A percentile compares a stretch with the other conserved stretches of the same genome.
These are phyloP conservation scores for Boletellus sp. DNA, from an alignment of 768 basidiomycete species.

Conservation along the genomic window DNA sequence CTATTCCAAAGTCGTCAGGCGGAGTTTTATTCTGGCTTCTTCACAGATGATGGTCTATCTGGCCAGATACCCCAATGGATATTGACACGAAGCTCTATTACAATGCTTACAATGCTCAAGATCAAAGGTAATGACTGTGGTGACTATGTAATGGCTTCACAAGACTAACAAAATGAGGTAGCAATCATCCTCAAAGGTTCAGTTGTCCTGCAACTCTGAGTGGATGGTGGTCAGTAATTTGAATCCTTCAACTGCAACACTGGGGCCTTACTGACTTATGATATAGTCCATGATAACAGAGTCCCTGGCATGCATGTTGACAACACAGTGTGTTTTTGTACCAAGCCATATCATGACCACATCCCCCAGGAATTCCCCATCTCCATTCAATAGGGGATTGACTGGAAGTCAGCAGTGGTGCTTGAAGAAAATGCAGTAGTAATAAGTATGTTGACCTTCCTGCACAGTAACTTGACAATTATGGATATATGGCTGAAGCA, in stretches of 20 bases:
- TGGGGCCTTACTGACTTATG: not conserved
- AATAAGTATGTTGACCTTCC: not conserved
- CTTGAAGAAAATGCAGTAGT: not conserved
- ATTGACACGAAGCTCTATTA: not conserved
- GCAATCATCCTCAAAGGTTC: not conserved
- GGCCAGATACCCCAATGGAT: not conserved
- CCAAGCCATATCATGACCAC: not conserved
- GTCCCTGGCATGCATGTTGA: not conserved
- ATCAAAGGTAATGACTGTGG: not conserved
- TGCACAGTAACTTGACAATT: not conserved
- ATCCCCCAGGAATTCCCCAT: not conserved
- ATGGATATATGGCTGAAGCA: not conserved
- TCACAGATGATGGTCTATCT: not conserved
- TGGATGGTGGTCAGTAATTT: not conserved
- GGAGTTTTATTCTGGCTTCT: not conserved
- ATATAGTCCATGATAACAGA: not conserved
- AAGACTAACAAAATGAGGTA: not conserved
- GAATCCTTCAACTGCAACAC: not conserved
- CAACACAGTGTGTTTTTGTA: not conserved
- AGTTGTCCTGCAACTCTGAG: not conserved
- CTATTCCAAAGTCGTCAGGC: too few relatives aligned
- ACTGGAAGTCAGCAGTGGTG: not conserved
- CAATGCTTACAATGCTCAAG: not conserved
- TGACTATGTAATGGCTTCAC: not conserved
- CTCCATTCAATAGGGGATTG: not conserved